Percentiles rank a stretch among this genome's conserved stretches.
Evolutionary conservation across 2,329 filamentous ascomycete species (phyloP).

Genomic region (Trichoderma sp.): DNA sequence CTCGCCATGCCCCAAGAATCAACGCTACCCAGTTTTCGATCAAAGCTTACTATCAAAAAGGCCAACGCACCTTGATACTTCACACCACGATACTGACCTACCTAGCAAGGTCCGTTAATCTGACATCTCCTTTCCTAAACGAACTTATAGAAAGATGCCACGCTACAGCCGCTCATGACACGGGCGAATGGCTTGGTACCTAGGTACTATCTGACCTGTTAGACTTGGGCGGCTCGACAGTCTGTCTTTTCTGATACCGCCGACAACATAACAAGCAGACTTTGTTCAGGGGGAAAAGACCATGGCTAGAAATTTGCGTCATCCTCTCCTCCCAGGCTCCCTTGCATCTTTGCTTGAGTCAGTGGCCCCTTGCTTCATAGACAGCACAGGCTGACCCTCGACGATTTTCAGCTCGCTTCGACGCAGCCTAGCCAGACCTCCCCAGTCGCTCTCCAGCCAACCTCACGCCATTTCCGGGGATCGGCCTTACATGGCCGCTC

Average conservation of each 20-base stretch:
- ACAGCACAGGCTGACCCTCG: background rate
- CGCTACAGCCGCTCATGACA: background rate
- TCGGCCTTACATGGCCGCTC: slow-evolving; percentile 55
- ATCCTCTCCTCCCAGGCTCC: background rate
- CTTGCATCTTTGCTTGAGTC: background rate
- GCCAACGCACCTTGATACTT: background rate
- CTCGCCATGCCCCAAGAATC: too few species aligned
- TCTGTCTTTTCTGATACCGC: background rate
- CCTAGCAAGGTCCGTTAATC: background rate
- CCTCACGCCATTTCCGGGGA: slow-evolving; percentile 56
- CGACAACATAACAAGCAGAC: too few species aligned
- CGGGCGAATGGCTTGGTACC: background rate
- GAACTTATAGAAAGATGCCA: background rate
- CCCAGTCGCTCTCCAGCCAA: slow-evolving; percentile 56
- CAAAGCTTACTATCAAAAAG: background rate
- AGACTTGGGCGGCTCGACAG: background rate
- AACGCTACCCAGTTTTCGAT: background rate
- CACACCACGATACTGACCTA: background rate
- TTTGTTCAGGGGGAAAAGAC: background rate
- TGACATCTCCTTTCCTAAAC: background rate
- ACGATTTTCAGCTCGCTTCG: background rate
- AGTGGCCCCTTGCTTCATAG: background rate
- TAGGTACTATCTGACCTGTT: background rate
- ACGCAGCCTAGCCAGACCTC: slow-evolving; percentile 35
- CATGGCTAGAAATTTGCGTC: background rate